phyloP scores from a whole-genome alignment of 2,329 filamentous ascomycete species.

The Colletotrichum plurivorum region DNA sequence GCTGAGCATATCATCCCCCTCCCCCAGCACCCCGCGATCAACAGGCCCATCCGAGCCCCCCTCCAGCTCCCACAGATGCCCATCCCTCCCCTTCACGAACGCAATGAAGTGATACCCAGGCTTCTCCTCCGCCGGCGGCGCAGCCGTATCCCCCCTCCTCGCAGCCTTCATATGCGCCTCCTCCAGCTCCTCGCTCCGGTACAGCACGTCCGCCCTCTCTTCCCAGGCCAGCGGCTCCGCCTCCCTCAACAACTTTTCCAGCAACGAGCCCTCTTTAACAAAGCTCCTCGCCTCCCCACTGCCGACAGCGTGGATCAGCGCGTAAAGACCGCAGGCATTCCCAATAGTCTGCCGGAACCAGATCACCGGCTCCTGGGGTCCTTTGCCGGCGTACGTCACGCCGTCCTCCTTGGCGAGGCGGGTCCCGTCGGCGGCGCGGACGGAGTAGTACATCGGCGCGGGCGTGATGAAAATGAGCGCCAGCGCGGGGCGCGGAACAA shows the following conservation, averaged over 20 bases:
- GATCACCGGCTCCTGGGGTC: slow-evolving; percentile 73
- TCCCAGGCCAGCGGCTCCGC: slow-evolving; percentile 74
- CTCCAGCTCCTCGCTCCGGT: slow-evolving; percentile 79
- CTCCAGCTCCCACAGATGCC: slow-evolving; percentile 84
- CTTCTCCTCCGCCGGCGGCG: slow-evolving; percentile 72
- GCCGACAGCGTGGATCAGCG: slow-evolving; percentile 78
- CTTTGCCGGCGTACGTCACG: slow-evolving; percentile 49
- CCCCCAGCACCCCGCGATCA: slow-evolving; percentile 70
- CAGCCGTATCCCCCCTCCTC: slow-evolving; percentile 74
- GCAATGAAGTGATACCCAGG: slow-evolving; percentile 85
- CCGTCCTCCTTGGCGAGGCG: slow-evolving; percentile 41
- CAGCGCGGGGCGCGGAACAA: slow-evolving; percentile 82
- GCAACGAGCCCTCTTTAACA: slow-evolving; percentile 66
- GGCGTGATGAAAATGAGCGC: slow-evolving; percentile 88
- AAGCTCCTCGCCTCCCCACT: slow-evolving; percentile 75
- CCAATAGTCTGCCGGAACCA: slow-evolving; percentile 92
- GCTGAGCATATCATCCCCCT: slow-evolving; percentile 75
- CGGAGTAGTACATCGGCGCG: slow-evolving; percentile 62
- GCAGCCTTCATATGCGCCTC: slow-evolving; percentile 81
- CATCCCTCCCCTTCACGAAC: slow-evolving; percentile 78
- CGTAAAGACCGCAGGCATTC: slow-evolving; percentile 86
- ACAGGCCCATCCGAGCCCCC: slow-evolving; percentile 81
- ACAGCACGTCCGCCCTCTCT: slow-evolving; percentile 77
- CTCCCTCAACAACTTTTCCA: slow-evolving; percentile 72
- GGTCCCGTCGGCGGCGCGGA: slow-evolving; percentile 45